Evolutionary conservation across 495 filamentous ascomycete species (phyloP), one percentile per base, ranked within the genome.

Genomic region (Aspergillus olivimuriae): DNA sequence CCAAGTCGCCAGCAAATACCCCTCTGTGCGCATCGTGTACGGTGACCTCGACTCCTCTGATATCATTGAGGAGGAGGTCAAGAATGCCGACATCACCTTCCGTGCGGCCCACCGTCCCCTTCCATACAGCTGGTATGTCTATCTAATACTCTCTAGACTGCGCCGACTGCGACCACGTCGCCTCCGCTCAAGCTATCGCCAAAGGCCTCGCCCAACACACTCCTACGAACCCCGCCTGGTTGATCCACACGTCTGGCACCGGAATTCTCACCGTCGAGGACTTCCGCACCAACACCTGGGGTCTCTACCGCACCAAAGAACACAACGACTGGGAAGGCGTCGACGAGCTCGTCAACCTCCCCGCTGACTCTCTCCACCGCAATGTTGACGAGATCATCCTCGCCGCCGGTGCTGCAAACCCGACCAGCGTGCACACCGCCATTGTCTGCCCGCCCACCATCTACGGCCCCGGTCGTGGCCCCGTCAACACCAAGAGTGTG

Each of bases 401-500:
- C 18, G 67, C 35, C 0, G 61, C 66, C 4, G 66, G 69, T 16
- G 49, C 60, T 12, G 34, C 41, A 6, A 44, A 73, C 38, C 63
- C 71, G 4, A 62, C 68, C 28, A 72, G 59, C 28, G 70, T 83
- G 9, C 78, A 76, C 55, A 82, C 81, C 0, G 83, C 87, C 1
- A 79, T 94, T 56, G 73, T 92, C 17, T 86, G 78, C 46, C 86
- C 88, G 4, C 85, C 87, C 1, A 78, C 75, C 4, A 92, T 94
- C 57, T 91, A 90, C 56, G 88, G 86, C 5, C 59, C 59, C 12
- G 88, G 86, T 19, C 78, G 84, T 23, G 85, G 88, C 0, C 73
- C 86, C 2, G 74, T 69, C 33, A 92, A 91, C 56, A 65, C 72
- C 51, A 72, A 76, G 53, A 84, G 80, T 47, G 58, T 75, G 39